Evolutionary conservation across 2,329 filamentous ascomycete genomes (phyloP).

Genomic region (Drechmeria coniospora): DNA sequence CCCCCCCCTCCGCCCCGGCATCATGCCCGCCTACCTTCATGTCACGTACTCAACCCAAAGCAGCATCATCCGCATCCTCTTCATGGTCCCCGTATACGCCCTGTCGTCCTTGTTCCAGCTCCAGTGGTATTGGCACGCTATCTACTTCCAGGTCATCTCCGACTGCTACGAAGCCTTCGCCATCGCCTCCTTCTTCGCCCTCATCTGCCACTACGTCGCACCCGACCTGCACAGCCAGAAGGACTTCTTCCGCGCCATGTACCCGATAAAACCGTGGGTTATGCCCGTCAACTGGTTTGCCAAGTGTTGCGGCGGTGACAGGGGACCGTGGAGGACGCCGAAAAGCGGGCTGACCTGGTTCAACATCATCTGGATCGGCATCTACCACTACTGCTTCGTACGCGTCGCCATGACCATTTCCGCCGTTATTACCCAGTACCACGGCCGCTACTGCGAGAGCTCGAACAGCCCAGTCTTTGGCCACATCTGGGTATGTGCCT

Average conservation of each 20-base stretch:
- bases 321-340: conserved; percentile 58
- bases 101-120: conserved; percentile 59
- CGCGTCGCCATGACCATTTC: conserved; percentile 66
- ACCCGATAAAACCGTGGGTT: conserved; percentile 55
- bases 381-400: conserved; percentile 79
- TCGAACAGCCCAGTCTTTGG: conserved; percentile 64
- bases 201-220: conserved; percentile 68
- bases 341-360: conserved; percentile 78
- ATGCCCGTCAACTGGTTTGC: conserved; percentile 57
- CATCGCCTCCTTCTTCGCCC: conserved; percentile 72
- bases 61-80: conserved; percentile 73
- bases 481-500: conserved; percentile 59
- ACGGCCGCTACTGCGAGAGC: conserved; percentile 59
- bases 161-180: conserved; percentile 85
- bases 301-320: conserved; percentile 52
- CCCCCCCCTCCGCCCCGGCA: conserved; percentile 15
- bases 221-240: conserved; percentile 69
- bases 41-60: background rate
- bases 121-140: conserved; percentile 57
- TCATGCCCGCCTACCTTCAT: conserved; percentile 28
- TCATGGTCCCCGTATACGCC: conserved; percentile 76
- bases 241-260: conserved; percentile 57
- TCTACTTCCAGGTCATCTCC: conserved; percentile 68
- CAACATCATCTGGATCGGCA: conserved; percentile 68
- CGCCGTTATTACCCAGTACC: conserved; percentile 56